Conservation (phyloP, 1,139 yeast species). For the Casaregolazyma lundiana region DNA sequence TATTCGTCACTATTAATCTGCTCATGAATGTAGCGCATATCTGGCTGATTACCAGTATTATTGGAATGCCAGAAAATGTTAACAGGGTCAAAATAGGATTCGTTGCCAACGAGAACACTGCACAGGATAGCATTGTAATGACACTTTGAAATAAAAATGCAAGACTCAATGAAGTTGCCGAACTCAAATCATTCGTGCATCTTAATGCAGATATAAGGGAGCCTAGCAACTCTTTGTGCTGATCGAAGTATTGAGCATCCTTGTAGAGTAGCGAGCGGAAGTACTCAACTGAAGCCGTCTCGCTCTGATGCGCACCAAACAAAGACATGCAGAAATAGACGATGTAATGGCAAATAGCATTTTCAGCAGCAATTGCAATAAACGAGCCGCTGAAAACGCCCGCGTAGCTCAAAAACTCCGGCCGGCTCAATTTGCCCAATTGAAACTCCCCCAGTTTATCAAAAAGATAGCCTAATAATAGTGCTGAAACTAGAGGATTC, state of each 20-base stretch:
- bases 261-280: slow-evolving; percentile 31
- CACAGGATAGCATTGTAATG: slow-evolving; percentile 50
- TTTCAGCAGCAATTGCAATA: slow-evolving; percentile 4
- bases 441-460: background rate
- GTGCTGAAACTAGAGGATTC: slow-evolving; percentile 5
- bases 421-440: background rate
- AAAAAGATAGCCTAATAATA: slow-evolving; percentile 2
- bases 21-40: slow-evolving; percentile 51
- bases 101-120: slow-evolving; percentile 64
- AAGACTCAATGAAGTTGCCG: slow-evolving; percentile 63
- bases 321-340: slow-evolving; percentile 17
- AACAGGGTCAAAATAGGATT: slow-evolving; percentile 85
- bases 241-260: slow-evolving; percentile 49
- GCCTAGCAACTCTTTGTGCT: slow-evolving; percentile 45
- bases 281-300: slow-evolving; percentile 48
- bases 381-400: background rate
- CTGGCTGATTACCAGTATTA: slow-evolving; percentile 49
- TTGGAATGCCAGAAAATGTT: slow-evolving; percentile 65
- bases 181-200: slow-evolving; percentile 72
- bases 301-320: slow-evolving; percentile 69
- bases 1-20: slow-evolving; percentile 52
- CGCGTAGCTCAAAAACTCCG: background rate
- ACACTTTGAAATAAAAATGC: slow-evolving; percentile 53
- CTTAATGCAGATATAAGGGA: slow-evolving; percentile 53
- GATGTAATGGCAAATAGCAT: slow-evolving; percentile 44